Base-by-base conservation (phyloP, 1,139 yeast genomes). In the Hyphopichia burtonii region DNA sequence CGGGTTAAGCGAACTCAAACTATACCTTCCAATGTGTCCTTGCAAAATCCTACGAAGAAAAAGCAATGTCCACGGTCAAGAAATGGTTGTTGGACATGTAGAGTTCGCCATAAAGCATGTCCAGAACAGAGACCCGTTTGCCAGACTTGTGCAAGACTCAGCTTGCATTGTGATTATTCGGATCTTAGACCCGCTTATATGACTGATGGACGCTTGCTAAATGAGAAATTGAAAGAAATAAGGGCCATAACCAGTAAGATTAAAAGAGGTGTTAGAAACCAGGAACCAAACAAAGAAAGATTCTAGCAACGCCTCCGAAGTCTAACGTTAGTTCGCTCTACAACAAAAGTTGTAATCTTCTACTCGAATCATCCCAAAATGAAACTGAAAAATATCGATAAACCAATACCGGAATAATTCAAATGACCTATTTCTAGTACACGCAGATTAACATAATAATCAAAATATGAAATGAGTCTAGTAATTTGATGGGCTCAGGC, bases 51-150 rank as follows among this genome's bases (percentile, higher is more conserved):
- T 11, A 51, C 49, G 37, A 53, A 47, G 37, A 43, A 49, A 34
- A 52, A 42, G 34, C 34, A 45, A 17, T 51, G 54, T 2, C 66
- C 74, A 11, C 63, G 84, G 43, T 80, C 84, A 1, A 76, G 76
- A 47, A 68, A 65, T 31, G 88, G 88, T 0, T 82, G 88, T 52
- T 82, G 87, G 87, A 82, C 84, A 5, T 82, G 88, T 54, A 58
- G 88, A 45, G 62, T 82, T 19, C 71, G 89, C 38, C 81, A 82
- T 53, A 82, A 82, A 54, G 74, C 82, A 45, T 82, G 89, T 51
- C 72, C 83, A 0, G 86, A 81, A 53, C 81, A 80, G 48, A 72
- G 65, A 48, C 86, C 87, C 1, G 52, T 46, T 10, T 82, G 89
- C 54, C 56, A 60, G 12, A 81, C 79, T 50, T 82, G 89, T 57